Conservation (phyloP, 2,329 filamentous ascomycete species). For the Reticulascus tulasneorum region DNA sequence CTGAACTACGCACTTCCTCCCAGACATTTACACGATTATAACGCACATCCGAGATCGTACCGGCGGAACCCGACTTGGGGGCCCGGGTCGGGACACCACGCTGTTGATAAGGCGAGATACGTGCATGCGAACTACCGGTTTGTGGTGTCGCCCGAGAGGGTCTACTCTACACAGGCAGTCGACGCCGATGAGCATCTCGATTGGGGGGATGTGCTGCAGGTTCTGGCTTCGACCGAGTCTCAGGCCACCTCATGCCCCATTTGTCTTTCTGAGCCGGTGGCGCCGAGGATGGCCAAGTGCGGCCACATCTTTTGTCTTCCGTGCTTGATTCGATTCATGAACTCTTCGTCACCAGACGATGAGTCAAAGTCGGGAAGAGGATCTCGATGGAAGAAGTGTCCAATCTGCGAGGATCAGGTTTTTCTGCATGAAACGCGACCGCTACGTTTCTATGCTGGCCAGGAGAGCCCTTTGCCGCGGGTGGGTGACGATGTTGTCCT, state of each 20-base stretch:
- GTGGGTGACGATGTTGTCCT: slow-evolving; percentile 89
- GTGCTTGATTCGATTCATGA: slow-evolving; percentile 94
- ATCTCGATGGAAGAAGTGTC: slow-evolving; percentile 87
- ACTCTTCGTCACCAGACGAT: slow-evolving; percentile 71
- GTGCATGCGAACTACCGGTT: slow-evolving; percentile 98
- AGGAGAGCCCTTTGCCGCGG: slow-evolving; percentile 75
- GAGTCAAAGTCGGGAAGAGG: slow-evolving; percentile 64
- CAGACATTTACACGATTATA: slow-evolving; percentile 58
- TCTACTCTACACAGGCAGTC: slow-evolving; percentile 74
- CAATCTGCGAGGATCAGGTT: slow-evolving; percentile 91
- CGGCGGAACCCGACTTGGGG: slow-evolving; percentile 78
- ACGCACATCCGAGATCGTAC: slow-evolving; percentile 50
- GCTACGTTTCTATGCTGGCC: slow-evolving; percentile 85
- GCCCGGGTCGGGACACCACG: slow-evolving; percentile 82
- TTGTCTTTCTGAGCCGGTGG: slow-evolving; percentile 86
- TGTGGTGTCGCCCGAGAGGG: slow-evolving; percentile 77
- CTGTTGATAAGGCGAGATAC: slow-evolving; percentile 83
- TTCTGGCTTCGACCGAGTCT: slow-evolving; percentile 84
- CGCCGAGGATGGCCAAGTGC: slow-evolving; percentile 93
- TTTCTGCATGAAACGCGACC: slow-evolving; percentile 87
- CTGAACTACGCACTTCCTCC: slow-evolving; percentile 86
- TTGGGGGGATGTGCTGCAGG: slow-evolving; percentile 86
- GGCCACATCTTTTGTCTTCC: slow-evolving; percentile 96
- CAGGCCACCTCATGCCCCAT: slow-evolving; percentile 90
- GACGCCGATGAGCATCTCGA: slow-evolving; percentile 88